Conservation (phyloP, 2,329 filamentous ascomycete species). For the Alternaria sp. region DNA sequence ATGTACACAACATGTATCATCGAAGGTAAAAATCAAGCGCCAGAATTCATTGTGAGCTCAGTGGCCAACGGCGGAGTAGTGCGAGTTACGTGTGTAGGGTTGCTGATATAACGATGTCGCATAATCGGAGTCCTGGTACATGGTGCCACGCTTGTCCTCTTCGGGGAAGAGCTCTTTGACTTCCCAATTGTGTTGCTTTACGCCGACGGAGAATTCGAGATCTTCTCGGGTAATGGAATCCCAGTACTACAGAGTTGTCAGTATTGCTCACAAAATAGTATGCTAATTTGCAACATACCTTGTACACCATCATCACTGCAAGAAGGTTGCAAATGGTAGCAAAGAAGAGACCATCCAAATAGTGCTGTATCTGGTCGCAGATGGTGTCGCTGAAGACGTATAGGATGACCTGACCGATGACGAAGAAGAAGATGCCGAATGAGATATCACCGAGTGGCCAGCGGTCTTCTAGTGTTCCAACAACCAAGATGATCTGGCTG, state of each 20-base stretch:
- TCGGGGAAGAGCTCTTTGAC: constrained; percentile 84
- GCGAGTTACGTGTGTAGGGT: constrained; percentile 44
- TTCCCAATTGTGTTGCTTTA: constrained; percentile 97
- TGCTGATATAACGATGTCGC: constrained; percentile 58
- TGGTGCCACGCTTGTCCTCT: constrained; percentile 80
- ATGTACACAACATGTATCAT: constrained; percentile 17
- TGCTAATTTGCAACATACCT: constrained; percentile 65
- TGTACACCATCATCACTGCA: constrained; percentile 99
- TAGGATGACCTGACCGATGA: constrained; percentile 88
- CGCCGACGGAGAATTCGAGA: constrained; percentile 95
- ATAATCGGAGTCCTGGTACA: constrained; percentile 73
- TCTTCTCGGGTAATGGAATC: constrained; percentile 99
- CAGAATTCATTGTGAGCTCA: constrained; percentile 18
- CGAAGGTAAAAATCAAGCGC: constrained; percentile 7
- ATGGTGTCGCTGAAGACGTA: constrained; percentile 89
- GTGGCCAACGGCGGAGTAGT: constrained; percentile 49
- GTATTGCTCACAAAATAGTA: constrained; percentile 6
- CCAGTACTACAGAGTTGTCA: constrained; percentile 76
- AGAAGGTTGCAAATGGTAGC: constrained; percentile 92
- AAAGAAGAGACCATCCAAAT: constrained; percentile 93
- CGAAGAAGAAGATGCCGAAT: constrained; percentile 90
- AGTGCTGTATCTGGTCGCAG: constrained; percentile 85
- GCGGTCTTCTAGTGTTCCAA: constrained; percentile 89
- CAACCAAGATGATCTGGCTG: constrained; percentile 87
- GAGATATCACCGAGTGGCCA: constrained; percentile 94